Evolutionary conservation across 148 eudicot genomes (phyloP).

Genomic region (Chenopodium album): DNA sequence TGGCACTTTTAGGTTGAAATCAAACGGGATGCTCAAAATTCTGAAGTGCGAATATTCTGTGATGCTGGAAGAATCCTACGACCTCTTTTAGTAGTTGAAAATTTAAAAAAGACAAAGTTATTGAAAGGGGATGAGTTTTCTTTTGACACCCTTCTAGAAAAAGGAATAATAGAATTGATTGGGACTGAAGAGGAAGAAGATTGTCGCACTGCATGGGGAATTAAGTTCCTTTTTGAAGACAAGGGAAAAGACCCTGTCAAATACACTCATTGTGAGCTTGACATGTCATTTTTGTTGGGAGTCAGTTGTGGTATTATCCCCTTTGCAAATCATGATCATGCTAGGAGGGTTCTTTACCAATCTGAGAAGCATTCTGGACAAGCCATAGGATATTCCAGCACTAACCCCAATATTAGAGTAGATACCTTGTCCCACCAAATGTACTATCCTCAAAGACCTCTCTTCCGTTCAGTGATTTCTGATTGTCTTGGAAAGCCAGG

Average conservation of each 20-base stretch:
- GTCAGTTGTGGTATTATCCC: conserved; percentile 86
- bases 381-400: conserved; percentile 79
- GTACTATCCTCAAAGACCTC: conserved; percentile 87
- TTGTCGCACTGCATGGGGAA: conserved; percentile 86
- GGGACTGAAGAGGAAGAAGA: conserved; percentile 97
- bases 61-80: conserved; percentile 93
- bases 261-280: conserved; percentile 95
- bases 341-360: conserved; percentile 85
- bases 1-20: conserved; percentile 58
- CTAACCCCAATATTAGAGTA: conserved; percentile 72
- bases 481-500: conserved; percentile 77
- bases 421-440: conserved; percentile 83
- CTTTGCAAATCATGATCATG: conserved; percentile 93
- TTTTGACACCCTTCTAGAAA: conserved; percentile 69
- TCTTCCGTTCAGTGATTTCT: conserved; percentile 65
- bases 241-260: conserved; percentile 39
- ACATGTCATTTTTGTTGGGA: conserved; percentile 79
- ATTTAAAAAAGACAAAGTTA: conserved; percentile 53
- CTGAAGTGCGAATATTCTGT: conserved; percentile 82
- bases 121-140: conserved; percentile 58
- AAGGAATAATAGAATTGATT: conserved; percentile 75
- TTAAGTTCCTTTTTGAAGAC: conserved; percentile 56
- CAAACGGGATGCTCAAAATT: conserved; percentile 61
- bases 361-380: conserved; percentile 93
- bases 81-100: conserved; percentile 81